Conservation (phyloP, 805 yeast species). For the Debaryomyces prosopidis region DNA sequence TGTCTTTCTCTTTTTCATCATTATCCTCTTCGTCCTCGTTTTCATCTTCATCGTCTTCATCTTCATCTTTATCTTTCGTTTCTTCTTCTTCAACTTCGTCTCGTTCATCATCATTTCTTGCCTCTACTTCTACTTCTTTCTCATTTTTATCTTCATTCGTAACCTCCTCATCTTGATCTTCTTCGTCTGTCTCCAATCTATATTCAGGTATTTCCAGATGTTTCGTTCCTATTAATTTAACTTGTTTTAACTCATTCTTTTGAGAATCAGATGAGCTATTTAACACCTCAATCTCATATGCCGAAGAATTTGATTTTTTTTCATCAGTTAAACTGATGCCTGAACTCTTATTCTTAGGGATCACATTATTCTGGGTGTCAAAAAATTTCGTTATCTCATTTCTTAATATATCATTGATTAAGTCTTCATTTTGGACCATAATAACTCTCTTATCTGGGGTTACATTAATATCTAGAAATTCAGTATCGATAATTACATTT, state of each 20-base stretch:
- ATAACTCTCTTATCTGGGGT: conserved; percentile 88
- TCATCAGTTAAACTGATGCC: background rate
- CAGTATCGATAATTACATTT: conserved; percentile 54
- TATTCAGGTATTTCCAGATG: no score
- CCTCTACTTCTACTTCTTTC: background rate
- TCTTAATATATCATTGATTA: conserved; percentile 56
- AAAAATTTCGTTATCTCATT: conserved; percentile 51
- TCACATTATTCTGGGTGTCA: conserved; percentile 34
- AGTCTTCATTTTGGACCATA: conserved; percentile 63
- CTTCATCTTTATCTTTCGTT: conserved; percentile 7
- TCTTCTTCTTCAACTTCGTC: conserved; percentile 9
- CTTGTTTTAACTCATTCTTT: no score
- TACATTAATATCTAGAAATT: conserved; percentile 75
- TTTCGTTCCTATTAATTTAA: no score
- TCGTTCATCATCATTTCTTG: conserved; percentile 5
- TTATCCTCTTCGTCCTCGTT: conserved; percentile 1
- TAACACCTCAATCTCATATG: conserved; percentile 1
- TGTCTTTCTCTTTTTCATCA: conserved; percentile 1
- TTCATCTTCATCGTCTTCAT: conserved; percentile 6
- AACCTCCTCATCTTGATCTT: conserved; percentile 1
- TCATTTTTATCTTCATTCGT: conserved; percentile 1
- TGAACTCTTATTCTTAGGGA: conserved; percentile 28
- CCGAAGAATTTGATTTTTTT: conserved; percentile 1
- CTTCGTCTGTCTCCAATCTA: background rate
- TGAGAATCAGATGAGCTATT: no score